Percentiles rank a stretch among this genome's conserved stretches.
Evolutionary conservation across 2,329 filamentous ascomycete species (phyloP).

Genomic region (Claviceps spartinae): DNA sequence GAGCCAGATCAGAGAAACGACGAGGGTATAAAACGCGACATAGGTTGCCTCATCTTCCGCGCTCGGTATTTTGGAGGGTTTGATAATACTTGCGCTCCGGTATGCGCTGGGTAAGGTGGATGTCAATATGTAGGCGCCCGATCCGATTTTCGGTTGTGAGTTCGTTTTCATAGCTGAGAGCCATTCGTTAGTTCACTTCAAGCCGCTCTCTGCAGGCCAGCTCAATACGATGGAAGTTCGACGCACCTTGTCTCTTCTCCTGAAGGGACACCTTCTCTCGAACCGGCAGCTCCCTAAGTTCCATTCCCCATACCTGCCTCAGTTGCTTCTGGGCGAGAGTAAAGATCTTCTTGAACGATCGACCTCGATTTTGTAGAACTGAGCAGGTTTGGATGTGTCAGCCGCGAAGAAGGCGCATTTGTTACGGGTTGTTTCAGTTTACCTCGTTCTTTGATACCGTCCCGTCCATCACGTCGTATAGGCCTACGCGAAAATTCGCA

Average conservation of each 20-base stretch:
- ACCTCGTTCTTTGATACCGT: constrained; percentile 53
- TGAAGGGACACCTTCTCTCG: constrained; percentile 70
- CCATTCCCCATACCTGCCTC: constrained; percentile 72
- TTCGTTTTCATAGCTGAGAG: constrained; percentile 28
- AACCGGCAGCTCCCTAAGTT: constrained; percentile 69
- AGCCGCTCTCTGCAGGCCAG: no score
- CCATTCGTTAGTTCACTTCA: not conserved
- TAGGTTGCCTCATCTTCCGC: constrained; percentile 63
- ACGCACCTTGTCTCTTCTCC: constrained; percentile 58
- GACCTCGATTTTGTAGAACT: constrained; percentile 59
- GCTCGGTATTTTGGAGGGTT: constrained; percentile 53
- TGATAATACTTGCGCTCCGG: constrained; percentile 51
- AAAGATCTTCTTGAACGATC: constrained; percentile 67
- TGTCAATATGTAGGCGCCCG: constrained; percentile 64
- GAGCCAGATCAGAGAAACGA: constrained; percentile 65
- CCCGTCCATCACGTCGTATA: constrained; percentile 45
- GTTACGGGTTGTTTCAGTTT: not conserved
- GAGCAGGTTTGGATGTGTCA: not conserved
- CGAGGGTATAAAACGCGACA: constrained; percentile 63
- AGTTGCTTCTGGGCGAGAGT: constrained; percentile 61
- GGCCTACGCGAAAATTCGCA: constrained; percentile 50
- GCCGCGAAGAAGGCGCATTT: not conserved
- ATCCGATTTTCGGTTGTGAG: constrained; percentile 39
- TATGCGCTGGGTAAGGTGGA: constrained; percentile 58
- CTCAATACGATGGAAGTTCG: not conserved